Evolutionary conservation across 2,329 filamentous ascomycete species (phyloP).

Genomic region (Aphanocladium album): DNA sequence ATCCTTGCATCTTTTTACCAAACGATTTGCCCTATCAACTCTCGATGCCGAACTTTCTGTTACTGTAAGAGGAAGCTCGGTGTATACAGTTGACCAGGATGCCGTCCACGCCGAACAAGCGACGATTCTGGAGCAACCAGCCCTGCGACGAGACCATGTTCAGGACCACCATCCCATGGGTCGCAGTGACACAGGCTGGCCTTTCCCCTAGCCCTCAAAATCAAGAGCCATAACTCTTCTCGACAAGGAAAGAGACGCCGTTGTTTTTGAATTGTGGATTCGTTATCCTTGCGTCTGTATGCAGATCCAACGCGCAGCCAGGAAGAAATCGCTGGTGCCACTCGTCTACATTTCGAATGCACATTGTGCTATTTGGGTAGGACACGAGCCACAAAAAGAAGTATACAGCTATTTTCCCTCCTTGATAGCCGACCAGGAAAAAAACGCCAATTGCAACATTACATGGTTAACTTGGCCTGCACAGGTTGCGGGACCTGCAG

Average conservation of each 20-base stretch:
- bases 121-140: not conserved
- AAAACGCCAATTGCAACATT: not conserved
- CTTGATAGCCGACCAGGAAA: not conserved
- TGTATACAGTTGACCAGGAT: not conserved
- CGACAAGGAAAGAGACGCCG: not conserved
- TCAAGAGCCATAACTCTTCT: not conserved
- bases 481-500: not conserved
- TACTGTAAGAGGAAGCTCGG: not conserved
- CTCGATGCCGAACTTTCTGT: too few relatives aligned
- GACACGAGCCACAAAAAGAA: too few relatives aligned
- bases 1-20: too few relatives aligned
- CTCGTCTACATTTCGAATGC: too few relatives aligned
- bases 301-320: not conserved
- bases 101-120: not conserved
- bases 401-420: too few relatives aligned
- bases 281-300: not conserved
- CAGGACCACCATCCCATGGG: not conserved
- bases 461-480: not conserved
- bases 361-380: too few relatives aligned
- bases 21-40: too few relatives aligned
- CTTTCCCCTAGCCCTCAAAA: too few relatives aligned
- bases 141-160: not conserved
- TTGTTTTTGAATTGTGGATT: not conserved
- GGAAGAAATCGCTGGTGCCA: not conserved
- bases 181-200: not conserved